phyloP scores from a whole-genome alignment of 805 yeast genomes.

The Ogataea saltuana region DNA sequence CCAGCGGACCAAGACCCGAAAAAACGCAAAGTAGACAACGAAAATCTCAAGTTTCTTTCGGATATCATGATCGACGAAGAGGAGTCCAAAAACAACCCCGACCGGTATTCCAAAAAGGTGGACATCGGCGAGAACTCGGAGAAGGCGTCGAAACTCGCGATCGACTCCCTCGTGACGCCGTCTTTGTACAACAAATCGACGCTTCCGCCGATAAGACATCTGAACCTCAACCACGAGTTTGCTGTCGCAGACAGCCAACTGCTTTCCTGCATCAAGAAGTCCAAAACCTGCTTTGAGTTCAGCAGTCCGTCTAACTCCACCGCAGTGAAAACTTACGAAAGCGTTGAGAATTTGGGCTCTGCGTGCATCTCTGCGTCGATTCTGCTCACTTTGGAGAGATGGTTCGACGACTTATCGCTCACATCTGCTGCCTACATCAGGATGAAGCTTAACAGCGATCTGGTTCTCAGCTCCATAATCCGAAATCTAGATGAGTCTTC shows the following conservation, averaged over 20 bases:
- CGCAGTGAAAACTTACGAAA: conserved; percentile 35
- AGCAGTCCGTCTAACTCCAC: conserved; percentile 19
- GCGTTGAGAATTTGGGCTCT: conserved; percentile 59
- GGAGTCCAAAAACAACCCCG: conserved; percentile 32
- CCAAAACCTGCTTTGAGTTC: conserved; percentile 61
- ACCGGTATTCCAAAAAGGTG: conserved; percentile 18
- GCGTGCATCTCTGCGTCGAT: conserved; percentile 55
- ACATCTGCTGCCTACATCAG: conserved; percentile 54
- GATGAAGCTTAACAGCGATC: conserved; percentile 38
- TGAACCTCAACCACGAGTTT: conserved; percentile 31
- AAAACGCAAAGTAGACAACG: conserved; percentile 17
- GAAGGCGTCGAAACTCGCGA: conserved; percentile 44
- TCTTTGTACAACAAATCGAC: conserved; percentile 20
- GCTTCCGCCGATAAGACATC: conserved; percentile 28
- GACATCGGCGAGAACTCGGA: conserved; percentile 27
- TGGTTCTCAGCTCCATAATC: conserved; percentile 45
- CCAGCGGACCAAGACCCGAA: neutral
- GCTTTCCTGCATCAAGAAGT: conserved; percentile 53
- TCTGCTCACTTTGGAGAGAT: conserved; percentile 63
- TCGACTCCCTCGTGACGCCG: conserved; percentile 49
- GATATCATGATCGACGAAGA: conserved; percentile 30
- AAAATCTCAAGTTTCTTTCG: conserved; percentile 28
- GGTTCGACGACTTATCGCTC: conserved; percentile 53
- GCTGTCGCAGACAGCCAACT: conserved; percentile 31
- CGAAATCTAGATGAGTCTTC: conserved; percentile 46